Evolutionary conservation across 495 filamentous ascomycete genomes (phyloP).

Genomic region (Saxophila tyrrhenica): DNA sequence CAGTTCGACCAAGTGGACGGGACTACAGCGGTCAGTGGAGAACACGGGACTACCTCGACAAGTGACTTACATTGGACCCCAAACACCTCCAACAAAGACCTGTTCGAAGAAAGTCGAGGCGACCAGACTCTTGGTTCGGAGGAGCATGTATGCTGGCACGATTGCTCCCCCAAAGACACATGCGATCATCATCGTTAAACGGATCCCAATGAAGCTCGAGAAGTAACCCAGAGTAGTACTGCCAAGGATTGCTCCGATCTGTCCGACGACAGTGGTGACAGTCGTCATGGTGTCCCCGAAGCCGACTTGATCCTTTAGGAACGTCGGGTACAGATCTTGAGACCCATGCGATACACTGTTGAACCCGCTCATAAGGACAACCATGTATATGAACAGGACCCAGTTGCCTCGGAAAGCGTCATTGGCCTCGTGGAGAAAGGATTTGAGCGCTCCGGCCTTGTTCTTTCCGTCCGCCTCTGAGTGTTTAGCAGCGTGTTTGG

Average conservation of each 20-base stretch:
- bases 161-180: slow-evolving; percentile 30
- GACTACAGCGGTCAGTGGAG: not conserved
- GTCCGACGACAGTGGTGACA: slow-evolving; percentile 30
- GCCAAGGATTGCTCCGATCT: slow-evolving; percentile 30
- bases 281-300: slow-evolving; percentile 28
- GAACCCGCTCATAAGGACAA: slow-evolving; percentile 35
- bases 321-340: slow-evolving; percentile 38
- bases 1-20: slow-evolving; percentile 30
- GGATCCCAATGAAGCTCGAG: slow-evolving; percentile 30
- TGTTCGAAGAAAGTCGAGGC: slow-evolving; percentile 32
- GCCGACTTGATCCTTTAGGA: slow-evolving; percentile 31
- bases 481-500: slow-evolving; percentile 22
- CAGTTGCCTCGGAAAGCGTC: slow-evolving; percentile 29
- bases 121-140: slow-evolving; percentile 25
- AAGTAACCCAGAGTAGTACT: slow-evolving; percentile 30
- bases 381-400: slow-evolving; percentile 35
- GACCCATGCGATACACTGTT: slow-evolving; percentile 33
- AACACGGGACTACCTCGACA: not conserved
- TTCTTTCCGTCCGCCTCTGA: not conserved
- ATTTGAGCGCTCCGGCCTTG: slow-evolving; percentile 29
- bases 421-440: slow-evolving; percentile 25
- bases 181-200: slow-evolving; percentile 29
- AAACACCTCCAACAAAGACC: slow-evolving; percentile 30
- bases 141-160: slow-evolving; percentile 29
- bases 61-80: slow-evolving; percentile 24